Percentiles rank a stretch among this genome's conserved stretches.
phyloP scores from a whole-genome alignment of 1,139 yeast genomes.

The Geotrichum citri-aurantii region DNA sequence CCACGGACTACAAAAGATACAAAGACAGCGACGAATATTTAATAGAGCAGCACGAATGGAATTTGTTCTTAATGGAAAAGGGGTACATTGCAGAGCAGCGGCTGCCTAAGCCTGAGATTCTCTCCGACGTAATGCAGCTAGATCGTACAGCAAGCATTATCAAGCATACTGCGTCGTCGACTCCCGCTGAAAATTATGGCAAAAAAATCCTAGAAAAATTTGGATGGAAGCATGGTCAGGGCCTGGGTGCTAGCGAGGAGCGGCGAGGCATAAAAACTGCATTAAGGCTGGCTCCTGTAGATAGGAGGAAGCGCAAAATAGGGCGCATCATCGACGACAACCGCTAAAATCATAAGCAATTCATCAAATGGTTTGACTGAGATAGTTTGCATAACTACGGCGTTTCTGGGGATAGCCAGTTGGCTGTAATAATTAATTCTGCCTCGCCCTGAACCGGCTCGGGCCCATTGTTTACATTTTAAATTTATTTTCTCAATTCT shows the following conservation, averaged over 20 bases:
- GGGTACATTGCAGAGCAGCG: not conserved
- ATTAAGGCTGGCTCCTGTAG: slow-evolving; percentile 20
- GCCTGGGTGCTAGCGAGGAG: slow-evolving; percentile 19
- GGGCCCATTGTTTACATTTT: not conserved
- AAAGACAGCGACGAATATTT: not conserved
- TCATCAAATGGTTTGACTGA: no score
- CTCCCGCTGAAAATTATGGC: slow-evolving; percentile 10
- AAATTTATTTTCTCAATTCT: no score
- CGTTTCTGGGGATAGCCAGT: no score
- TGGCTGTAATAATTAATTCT: no score
- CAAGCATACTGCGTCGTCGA: not conserved
- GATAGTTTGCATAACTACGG: no score
- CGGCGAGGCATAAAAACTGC: slow-evolving; percentile 24
- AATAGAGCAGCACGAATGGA: not conserved
- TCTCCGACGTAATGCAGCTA: not conserved
- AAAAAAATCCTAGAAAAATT: slow-evolving; percentile 23
- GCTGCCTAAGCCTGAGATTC: not conserved
- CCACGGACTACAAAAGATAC: not conserved
- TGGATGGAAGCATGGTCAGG: slow-evolving; percentile 25
- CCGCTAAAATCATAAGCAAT: not conserved
- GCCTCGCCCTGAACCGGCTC: no score
- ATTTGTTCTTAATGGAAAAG: not conserved
- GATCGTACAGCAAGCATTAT: not conserved
- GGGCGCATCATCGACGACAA: slow-evolving; percentile 23
- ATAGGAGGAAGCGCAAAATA: slow-evolving; percentile 19